Conservation (phyloP, 2,329 filamentous ascomycete species). For the Venturia oleaginea region DNA sequence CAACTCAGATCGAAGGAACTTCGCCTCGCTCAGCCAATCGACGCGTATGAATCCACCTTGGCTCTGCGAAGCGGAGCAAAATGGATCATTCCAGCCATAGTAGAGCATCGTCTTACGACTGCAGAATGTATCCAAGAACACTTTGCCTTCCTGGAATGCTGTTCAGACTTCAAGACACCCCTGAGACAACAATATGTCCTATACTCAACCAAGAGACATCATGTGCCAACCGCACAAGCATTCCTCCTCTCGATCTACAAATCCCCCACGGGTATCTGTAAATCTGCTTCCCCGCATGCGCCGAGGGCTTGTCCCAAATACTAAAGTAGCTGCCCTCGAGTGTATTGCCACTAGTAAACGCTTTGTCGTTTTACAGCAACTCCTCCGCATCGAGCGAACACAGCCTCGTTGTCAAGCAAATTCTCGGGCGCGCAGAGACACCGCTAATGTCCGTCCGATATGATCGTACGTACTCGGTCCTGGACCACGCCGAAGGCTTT, state of each 20-base stretch:
- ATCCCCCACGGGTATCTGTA: background rate
- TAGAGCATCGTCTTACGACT: background rate
- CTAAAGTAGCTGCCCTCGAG: background rate
- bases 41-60: background rate
- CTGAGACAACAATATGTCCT: background rate
- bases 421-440: background rate
- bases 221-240: background rate
- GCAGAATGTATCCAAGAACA: background rate
- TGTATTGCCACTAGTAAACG: background rate
- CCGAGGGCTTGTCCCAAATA: background rate
- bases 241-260: background rate
- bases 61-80: background rate
- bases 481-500: no score
- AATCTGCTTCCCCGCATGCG: background rate
- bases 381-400: no score
- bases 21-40: slow-evolving; percentile 3
- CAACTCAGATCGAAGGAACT: background rate
- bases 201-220: background rate
- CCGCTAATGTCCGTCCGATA: background rate
- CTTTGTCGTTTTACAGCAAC: background rate
- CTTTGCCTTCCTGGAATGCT: background rate
- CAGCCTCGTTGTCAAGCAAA: background rate
- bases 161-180: background rate
- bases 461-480: no score
- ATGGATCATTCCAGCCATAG: background rate